Base-by-base conservation (phyloP, 2,329 filamentous ascomycete genomes). In the Penicillium griseofulvum region DNA sequence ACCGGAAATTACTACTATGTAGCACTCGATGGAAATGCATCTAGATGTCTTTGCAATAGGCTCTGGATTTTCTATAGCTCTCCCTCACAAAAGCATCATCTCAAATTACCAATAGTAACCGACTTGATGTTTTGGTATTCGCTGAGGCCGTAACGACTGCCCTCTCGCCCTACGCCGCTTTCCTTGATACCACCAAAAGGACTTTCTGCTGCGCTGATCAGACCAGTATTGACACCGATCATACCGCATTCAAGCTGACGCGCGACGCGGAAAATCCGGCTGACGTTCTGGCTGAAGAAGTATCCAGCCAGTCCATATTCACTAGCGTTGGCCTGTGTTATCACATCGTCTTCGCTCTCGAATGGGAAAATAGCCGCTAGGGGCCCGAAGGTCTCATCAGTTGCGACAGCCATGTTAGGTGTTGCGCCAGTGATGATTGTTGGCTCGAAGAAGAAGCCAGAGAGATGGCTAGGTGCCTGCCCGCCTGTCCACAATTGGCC, bases 381-480 rank as follows among this genome's bases (percentile, higher is more conserved):
- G 0, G 85, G 85, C 0, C 82, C 84, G 61, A 88, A 87, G 0
- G 80, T 83, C 71, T 87, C 85, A 59, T 87, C 84, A 1, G 74
- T 70, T 5, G 73, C 75, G 16, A 80, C 74, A 29, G 74, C 56
- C 83, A 87, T 86, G 2, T 82, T 76, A 6, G 76, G 71, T 9
- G 76, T 82, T 45, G 83, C 80, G 16, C 80, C 79, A 1, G 80
- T 77, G 41, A 88, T 80, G 47, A 87, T 79, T 0, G 85, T 87
- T 2, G 83, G 85, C 65, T 86, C 80, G 70, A 87, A 87, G 74
- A 87, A 89, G 71, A 85, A 88, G 61, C 81, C 81, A 59, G 79
- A 81, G 2, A 81, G 80, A 4, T 75, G 75, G 24, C 75, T 69
- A 19, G 70, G 73, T 2, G 73, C 67, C 36, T 66, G 62, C 3